phyloP scores from a whole-genome alignment of 345 rosid genomes.

The Limnanthes douglasii region DNA sequence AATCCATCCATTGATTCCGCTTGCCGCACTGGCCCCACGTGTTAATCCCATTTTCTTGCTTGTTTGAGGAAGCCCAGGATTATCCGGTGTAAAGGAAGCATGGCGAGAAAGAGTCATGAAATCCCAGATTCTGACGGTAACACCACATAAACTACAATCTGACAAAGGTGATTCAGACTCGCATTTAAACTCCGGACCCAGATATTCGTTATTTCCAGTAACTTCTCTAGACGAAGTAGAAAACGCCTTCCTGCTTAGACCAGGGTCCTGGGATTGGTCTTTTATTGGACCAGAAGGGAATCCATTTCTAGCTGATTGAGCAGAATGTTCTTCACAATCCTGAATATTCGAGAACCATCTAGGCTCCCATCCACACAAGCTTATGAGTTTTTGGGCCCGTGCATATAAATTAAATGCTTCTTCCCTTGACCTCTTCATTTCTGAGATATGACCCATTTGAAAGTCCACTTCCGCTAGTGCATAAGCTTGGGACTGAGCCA shows the following conservation, averaged over 20 bases:
- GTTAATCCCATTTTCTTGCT: constrained; percentile 70
- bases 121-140: constrained; percentile 81
- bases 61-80: constrained; percentile 63
- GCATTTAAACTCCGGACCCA: constrained; percentile 53
- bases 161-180: constrained; percentile 72
- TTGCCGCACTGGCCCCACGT: constrained; percentile 94
- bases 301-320: constrained; percentile 93
- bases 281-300: constrained; percentile 51
- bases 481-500: constrained; percentile 50
- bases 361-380: constrained; percentile 99
- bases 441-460: constrained; percentile 40
- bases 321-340: constrained; percentile 98
- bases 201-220: constrained; percentile 48
- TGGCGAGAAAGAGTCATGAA: constrained; percentile 76
- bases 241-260: constrained; percentile 58
- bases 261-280: constrained; percentile 52
- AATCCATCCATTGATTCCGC: constrained; percentile 95
- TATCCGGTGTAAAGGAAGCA: constrained; percentile 44
- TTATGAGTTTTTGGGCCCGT: constrained; percentile 91
- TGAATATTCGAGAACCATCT: constrained; percentile 93
- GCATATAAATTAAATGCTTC: constrained; percentile 34
- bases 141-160: constrained; percentile 98
- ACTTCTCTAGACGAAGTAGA: constrained; percentile 64
- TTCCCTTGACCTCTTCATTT: constrained; percentile 41
- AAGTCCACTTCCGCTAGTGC: constrained; percentile 36